Base-by-base conservation (phyloP, 768 basidiomycete genomes). In the Tulasnella sp. region DNA sequence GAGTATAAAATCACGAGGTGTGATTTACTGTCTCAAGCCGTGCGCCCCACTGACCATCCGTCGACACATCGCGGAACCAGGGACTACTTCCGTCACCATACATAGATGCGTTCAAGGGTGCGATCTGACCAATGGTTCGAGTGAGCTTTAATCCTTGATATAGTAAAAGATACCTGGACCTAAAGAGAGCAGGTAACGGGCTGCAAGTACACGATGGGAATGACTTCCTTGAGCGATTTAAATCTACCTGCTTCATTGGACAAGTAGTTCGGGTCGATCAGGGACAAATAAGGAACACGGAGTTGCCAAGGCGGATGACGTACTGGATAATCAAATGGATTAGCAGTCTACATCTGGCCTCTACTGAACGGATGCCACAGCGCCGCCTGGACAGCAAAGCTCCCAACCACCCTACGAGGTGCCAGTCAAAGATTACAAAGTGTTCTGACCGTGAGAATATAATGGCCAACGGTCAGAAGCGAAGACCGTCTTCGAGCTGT, bases 231-330 rank as follows among this genome's bases (percentile, higher is more conserved):
- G 26, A 17, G 64, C 71, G 24, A n/a, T n/a, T n/a, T n/a, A n/a
- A n/a, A n/a, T n/a, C n/a, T 54, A 77, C 76, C 80, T 21, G 78
- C 78, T 4, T 74, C 69, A 65, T 83, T 78, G 4, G 77, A 72
- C 55, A 84, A 77, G 70, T 86, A 86, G 61, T 77, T 71, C 3
- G 85, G 85, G 69, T 87, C 81, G 67, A 87, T 81, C 45, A 38
- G n/a, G n/a, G n/a, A n/a, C n/a, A n/a, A n/a, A n/a, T n/a, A n/a
- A n/a, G n/a, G n/a, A n/a, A n/a, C n/a, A n/a, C n/a, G n/a, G n/a
- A n/a, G n/a, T n/a, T n/a, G n/a, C n/a, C n/a, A n/a, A n/a, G n/a
- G 7, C 5, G 7, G 15, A 15, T 7, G 15, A 15, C 34, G 5
- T 4, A 76, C 67, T 4, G 83, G 83, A 23, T 72, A 65, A 60